phyloP scores from a whole-genome alignment of 352 stramenopile species.

The Phytophthora crassamura region DNA sequence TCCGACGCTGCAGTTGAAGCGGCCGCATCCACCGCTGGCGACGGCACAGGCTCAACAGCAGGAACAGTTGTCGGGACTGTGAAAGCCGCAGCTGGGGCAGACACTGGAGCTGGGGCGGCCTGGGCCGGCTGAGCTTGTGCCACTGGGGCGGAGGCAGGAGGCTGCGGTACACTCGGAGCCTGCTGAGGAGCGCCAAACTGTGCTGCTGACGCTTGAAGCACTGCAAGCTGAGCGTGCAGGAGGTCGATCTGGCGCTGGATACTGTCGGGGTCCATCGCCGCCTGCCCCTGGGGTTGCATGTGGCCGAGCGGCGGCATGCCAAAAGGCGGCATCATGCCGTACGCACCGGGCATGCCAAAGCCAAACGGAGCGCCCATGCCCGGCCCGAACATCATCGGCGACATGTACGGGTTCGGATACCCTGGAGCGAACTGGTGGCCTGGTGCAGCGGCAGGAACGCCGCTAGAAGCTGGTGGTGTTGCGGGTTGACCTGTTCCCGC shows the following conservation, averaged over 20 bases:
- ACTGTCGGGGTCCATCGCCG: slow-evolving; percentile 48
- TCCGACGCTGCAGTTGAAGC: slow-evolving; percentile 4
- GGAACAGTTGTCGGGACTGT: not conserved
- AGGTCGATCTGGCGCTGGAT: slow-evolving; percentile 66
- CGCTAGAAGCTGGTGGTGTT: slow-evolving; percentile 13
- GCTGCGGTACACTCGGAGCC: slow-evolving; percentile 11
- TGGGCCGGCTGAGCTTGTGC: slow-evolving; percentile 12
- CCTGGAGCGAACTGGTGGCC: slow-evolving; percentile 48
- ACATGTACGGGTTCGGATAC: slow-evolving; percentile 62
- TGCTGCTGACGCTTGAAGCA: slow-evolving; percentile 49
- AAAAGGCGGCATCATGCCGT: slow-evolving; percentile 63
- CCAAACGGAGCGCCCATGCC: slow-evolving; percentile 51
- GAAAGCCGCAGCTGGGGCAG: slow-evolving; percentile 6
- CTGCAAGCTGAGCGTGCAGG: slow-evolving; percentile 54
- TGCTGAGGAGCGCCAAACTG: slow-evolving; percentile 29
- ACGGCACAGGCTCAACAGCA: slow-evolving; percentile 13
- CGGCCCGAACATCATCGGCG: slow-evolving; percentile 66
- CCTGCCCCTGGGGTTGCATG: slow-evolving; percentile 28
- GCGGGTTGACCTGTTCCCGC: slow-evolving; percentile 12
- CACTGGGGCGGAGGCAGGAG: slow-evolving; percentile 12
- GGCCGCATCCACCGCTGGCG: slow-evolving; percentile 1
- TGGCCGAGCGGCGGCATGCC: slow-evolving; percentile 39
- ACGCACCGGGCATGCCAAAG: slow-evolving; percentile 60
- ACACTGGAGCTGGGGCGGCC: slow-evolving; percentile 18
- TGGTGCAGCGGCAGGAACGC: slow-evolving; percentile 27